Percentiles rank a stretch among this genome's conserved stretches.
Conservation (phyloP, 108 stramenopile genomes). For the Skeletonema menzelii region DNA sequence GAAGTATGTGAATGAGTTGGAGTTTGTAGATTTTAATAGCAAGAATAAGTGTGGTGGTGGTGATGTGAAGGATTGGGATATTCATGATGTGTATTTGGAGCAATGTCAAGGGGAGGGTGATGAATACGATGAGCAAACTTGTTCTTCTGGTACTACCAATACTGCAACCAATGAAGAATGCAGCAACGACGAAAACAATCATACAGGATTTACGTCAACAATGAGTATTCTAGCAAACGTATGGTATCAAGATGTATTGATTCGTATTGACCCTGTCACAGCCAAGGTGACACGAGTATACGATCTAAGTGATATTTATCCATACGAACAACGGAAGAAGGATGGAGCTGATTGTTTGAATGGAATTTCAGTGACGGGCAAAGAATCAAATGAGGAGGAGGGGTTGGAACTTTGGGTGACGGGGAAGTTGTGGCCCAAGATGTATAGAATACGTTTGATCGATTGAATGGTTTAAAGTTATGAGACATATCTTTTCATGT, state of each 20-base stretch:
- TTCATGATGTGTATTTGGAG: background rate
- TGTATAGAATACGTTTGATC: constrained; percentile 67
- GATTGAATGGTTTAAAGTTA: background rate
- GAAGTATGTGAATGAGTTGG: constrained; percentile 71
- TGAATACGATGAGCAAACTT: constrained; percentile 30
- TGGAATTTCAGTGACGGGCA: constrained; percentile 66
- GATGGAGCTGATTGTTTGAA: constrained; percentile 67
- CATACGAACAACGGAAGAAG: constrained; percentile 16
- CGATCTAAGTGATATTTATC: constrained; percentile 57
- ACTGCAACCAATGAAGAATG: constrained; percentile 39
- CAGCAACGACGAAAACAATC: constrained; percentile 52
- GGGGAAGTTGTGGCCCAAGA: constrained; percentile 73
- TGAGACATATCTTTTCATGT: no score
- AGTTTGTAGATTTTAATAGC: constrained; percentile 51
- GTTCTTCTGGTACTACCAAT: background rate
- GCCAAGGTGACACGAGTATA: constrained; percentile 61
- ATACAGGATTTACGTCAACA: constrained; percentile 38
- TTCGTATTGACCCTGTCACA: constrained; percentile 62
- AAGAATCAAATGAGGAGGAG: constrained; percentile 5
- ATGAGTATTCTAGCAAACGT: constrained; percentile 75
- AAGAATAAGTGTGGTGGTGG: background rate
- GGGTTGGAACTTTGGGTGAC: constrained; percentile 67
- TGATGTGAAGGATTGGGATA: background rate
- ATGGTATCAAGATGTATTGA: constrained; percentile 70
- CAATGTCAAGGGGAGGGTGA: constrained; percentile 24